These are phyloP conservation scores for Eucalyptus pauciflora DNA, from an alignment of 345 rosid species.

Conservation along the genomic window DNA sequence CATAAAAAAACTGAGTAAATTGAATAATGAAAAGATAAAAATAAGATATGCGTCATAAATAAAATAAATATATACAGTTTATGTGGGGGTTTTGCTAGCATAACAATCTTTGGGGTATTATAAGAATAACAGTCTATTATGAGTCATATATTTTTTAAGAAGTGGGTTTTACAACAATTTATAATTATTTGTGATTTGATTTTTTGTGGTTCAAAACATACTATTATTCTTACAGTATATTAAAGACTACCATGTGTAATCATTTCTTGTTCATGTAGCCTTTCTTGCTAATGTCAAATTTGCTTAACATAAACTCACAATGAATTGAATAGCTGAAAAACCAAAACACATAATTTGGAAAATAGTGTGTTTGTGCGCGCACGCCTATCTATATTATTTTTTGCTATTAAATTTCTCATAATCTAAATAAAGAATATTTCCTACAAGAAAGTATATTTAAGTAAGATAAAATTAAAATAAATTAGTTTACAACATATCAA, in stretches of 20 bases:
- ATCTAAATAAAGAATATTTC: not conserved
- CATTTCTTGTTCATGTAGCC: too few species aligned
- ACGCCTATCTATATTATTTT: not conserved
- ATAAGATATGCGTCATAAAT: not conserved
- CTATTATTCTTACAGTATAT: too few species aligned
- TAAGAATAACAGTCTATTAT: too few species aligned
- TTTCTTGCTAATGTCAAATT: not conserved
- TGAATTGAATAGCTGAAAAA: not conserved
- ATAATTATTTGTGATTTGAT: too few species aligned
- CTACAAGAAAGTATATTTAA: not conserved
- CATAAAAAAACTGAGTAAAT: not conserved
- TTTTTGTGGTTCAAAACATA: too few species aligned
- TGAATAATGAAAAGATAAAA: not conserved
- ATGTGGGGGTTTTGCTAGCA: too few species aligned
- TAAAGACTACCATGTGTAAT: too few species aligned
- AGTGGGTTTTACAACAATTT: too few species aligned
- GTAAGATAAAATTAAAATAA: not conserved
- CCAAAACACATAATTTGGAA: rapidly evolving
- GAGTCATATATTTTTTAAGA: too few species aligned
- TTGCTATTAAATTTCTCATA: not conserved
- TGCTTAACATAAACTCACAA: not conserved
- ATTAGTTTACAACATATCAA: not conserved
- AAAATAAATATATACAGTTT: too few species aligned
- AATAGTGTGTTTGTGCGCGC: not conserved
- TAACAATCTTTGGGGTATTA: too few species aligned